Percentiles rank a stretch among this genome's conserved stretches.
Evolutionary conservation across 257 asterid genomes (phyloP).

Genomic region (Linderniella brevidens): DNA sequence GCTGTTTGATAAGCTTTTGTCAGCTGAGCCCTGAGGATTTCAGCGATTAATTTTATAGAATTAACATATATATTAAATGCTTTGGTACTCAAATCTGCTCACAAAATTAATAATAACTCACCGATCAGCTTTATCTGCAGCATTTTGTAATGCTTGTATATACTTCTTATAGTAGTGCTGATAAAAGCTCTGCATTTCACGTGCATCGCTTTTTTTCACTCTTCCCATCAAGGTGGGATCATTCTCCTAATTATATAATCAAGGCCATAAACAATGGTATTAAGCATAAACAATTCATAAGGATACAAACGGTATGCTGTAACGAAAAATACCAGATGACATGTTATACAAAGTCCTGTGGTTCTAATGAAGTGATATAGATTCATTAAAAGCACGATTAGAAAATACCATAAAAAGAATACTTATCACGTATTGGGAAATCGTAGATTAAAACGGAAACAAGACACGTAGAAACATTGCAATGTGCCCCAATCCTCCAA

Average conservation of each 20-base stretch:
- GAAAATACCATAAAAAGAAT: too few relatives aligned
- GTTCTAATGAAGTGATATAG: too few relatives aligned
- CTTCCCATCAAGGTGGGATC: constrained; percentile 96
- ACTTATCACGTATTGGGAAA: too few relatives aligned
- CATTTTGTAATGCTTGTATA: constrained; percentile 96
- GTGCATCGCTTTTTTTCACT: constrained; percentile 97
- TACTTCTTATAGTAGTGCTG: constrained; percentile 95
- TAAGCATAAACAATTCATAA: background rate
- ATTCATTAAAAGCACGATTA: too few relatives aligned
- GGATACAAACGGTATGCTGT: too few relatives aligned
- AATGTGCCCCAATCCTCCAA: too few relatives aligned
- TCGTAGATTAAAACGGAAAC: too few relatives aligned
- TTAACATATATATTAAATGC: constrained; percentile 4
- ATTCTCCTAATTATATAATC: constrained; percentile 54
- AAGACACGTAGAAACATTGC: too few relatives aligned
- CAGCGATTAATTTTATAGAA: constrained; percentile 12
- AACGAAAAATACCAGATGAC: background rate
- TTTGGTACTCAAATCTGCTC: constrained; percentile 1
- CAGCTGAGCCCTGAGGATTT: constrained; percentile 70
- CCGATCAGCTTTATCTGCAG: constrained; percentile 99
- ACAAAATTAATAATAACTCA: constrained; percentile 12
- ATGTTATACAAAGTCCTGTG: background rate
- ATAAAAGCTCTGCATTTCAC: constrained; percentile 99
- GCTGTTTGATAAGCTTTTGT: constrained; percentile 99
- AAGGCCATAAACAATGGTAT: background rate